Evolutionary conservation across 345 rosid species (phyloP).

Genomic region (Murraya koenigii): DNA sequence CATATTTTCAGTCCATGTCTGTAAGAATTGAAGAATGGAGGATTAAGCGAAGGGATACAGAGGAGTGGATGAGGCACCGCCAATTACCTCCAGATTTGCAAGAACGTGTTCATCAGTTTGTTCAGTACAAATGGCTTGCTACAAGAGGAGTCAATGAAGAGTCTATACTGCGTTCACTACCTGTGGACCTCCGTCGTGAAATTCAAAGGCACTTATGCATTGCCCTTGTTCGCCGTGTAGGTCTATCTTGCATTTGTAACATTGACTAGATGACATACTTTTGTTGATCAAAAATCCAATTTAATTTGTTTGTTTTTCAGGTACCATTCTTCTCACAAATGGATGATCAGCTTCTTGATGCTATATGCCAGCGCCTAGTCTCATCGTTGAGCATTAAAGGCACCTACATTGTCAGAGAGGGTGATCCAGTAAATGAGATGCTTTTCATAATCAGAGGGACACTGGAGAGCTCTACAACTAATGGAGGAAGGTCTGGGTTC

Average conservation of each 20-base stretch:
- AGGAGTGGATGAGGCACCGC: conserved; percentile 97
- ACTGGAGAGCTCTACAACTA: conserved; percentile 87
- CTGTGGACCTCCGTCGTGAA: conserved; percentile 83
- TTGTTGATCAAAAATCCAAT: not conserved
- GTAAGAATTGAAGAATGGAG: conserved; percentile 92
- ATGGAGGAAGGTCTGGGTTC: conserved; percentile 90
- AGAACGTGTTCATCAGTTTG: conserved; percentile 72
- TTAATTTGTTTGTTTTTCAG: conserved; percentile 31
- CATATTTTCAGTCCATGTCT: conserved; percentile 79
- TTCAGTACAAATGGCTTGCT: conserved; percentile 92
- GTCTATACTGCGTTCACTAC: conserved; percentile 63
- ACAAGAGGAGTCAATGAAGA: conserved; percentile 95
- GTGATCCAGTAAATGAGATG: conserved; percentile 90
- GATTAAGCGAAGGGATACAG: conserved; percentile 80
- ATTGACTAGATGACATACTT: not conserved
- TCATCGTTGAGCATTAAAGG: conserved; percentile 73
- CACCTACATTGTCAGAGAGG: conserved; percentile 72
- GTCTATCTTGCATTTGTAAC: conserved; percentile 13
- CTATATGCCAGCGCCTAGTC: conserved; percentile 82
- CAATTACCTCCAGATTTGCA: conserved; percentile 75
- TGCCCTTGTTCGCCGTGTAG: conserved; percentile 84
- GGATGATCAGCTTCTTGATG: conserved; percentile 95
- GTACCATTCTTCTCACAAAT: conserved; percentile 92
- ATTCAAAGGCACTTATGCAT: conserved; percentile 92
- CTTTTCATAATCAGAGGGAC: conserved; percentile 85